A percentile compares a stretch with the other conserved stretches of the same genome.
Conservation (phyloP, 129 eudicot species). For the Chrysanthemum makinoi region DNA sequence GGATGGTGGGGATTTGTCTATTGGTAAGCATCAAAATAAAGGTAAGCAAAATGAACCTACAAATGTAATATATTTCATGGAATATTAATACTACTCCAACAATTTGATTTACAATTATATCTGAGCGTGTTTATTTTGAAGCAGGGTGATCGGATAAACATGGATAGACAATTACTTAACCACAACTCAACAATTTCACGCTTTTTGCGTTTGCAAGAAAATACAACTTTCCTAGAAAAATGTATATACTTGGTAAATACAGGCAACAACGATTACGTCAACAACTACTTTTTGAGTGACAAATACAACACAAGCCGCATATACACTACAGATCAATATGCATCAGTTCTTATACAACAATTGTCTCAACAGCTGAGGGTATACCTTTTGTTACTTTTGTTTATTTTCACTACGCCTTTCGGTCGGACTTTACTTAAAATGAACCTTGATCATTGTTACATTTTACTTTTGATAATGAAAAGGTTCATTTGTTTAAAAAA, state of each 20-base stretch:
- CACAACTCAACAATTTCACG: slow-evolving; percentile 22
- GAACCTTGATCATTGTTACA: too few relatives aligned
- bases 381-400: not conserved
- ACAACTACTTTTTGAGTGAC: slow-evolving; percentile 40
- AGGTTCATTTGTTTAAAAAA: not conserved
- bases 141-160: slow-evolving; percentile 37
- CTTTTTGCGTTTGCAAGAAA: slow-evolving; percentile 14
- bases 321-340: slow-evolving; percentile 29
- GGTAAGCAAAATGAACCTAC: too few relatives aligned
- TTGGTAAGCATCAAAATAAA: too few relatives aligned
- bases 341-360: slow-evolving; percentile 27
- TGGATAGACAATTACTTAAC: slow-evolving; percentile 32
- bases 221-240: slow-evolving; percentile 29
- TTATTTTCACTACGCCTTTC: not conserved
- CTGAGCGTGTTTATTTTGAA: not conserved
- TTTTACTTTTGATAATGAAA: not conserved
- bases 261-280: slow-evolving; percentile 55
- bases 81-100: too few relatives aligned
- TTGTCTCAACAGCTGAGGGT: slow-evolving; percentile 39
- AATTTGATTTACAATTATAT: not conserved
- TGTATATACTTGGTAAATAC: slow-evolving; percentile 38
- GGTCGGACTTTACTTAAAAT: too few relatives aligned
- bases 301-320: slow-evolving; percentile 21
- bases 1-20: too few relatives aligned
- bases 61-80: too few relatives aligned